Evolutionary conservation across 2,329 filamentous ascomycete genomes (phyloP), one percentile per base, ranked within the genome.

Genomic region (Thelonectria rubi): DNA sequence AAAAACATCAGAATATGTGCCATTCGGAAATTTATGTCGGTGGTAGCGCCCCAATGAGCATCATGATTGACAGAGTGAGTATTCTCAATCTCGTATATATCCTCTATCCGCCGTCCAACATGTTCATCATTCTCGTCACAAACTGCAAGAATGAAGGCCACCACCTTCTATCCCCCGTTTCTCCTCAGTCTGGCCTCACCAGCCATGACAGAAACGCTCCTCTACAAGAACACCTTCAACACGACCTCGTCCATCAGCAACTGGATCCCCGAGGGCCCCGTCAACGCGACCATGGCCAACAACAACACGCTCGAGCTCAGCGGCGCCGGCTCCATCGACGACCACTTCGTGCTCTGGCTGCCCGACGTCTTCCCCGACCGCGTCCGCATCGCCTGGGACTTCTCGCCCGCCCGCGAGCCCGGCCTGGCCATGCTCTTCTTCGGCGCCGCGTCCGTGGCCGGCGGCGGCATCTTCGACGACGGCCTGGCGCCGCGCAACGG

Each of bases 371-470:
- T 70, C 1, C 68, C 68, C 5, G 68, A 70, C 0, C 61, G 63
- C 17, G 70, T 70, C 45, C 68, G 68, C 6, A 62, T 70, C 12
- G 68, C 64, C 2, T 70, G 68, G 68, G 68, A 70, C 12, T 70
- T 70, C 5, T 63, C 59, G 0, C 52, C 68, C 1, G 32, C 70
- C 9, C 9, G 62, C 3, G 68, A 70, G 1, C 68, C 68, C 0
- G 68, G 68, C 2, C 24, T 70, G 0, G 68, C 68, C 10, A 70
- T 70, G 32, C 65, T 70, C 9, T 70, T 70, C 56, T 68, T 70
- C 10, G 68, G 68, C n/a, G 66, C 68, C 7, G 52, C 56, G 2
- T 56, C 68, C 1, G 58, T 63, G 1, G 58, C 47, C 5, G 68
- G 68, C 2, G 67, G 67, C 4, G 70, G 68, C 32, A 70, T 70